Evolutionary conservation across 495 filamentous ascomycete species (phyloP).

Genomic region (Clohesyomyces aquaticus): DNA sequence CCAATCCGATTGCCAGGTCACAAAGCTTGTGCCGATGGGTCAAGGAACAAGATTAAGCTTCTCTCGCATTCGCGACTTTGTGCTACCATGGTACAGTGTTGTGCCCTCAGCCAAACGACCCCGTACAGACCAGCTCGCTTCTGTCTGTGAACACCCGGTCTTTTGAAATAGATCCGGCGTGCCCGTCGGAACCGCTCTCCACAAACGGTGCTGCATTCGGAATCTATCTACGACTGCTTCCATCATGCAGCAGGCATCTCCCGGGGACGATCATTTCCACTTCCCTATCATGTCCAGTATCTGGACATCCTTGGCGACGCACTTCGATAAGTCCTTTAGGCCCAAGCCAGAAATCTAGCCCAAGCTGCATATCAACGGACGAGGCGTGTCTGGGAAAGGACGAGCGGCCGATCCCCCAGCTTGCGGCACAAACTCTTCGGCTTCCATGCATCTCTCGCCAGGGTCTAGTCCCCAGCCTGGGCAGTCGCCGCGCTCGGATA

Average conservation of each 20-base stretch:
- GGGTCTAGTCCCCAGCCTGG: slow-evolving; percentile 1
- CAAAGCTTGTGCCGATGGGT: slow-evolving; percentile 8
- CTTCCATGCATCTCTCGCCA: slow-evolving; percentile 23
- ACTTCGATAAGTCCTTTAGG: slow-evolving; percentile 22
- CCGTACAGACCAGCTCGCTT: background rate
- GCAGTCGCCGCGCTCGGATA: background rate
- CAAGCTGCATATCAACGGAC: slow-evolving; percentile 9
- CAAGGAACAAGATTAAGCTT: slow-evolving; percentile 19
- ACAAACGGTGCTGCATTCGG: slow-evolving; percentile 20
- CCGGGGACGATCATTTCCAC: slow-evolving; percentile 15
- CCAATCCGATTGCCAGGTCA: background rate
- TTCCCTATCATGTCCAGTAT: background rate
- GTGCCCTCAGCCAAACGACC: background rate
- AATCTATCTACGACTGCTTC: slow-evolving; percentile 3
- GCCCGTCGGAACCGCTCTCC: slow-evolving; percentile 11
- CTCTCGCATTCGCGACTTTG: slow-evolving; percentile 7
- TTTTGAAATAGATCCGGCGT: background rate
- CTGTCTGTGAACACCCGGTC: background rate
- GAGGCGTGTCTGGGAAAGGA: background rate
- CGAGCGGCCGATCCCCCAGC: slow-evolving; percentile 14
- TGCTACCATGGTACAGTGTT: background rate
- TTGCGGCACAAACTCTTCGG: slow-evolving; percentile 7
- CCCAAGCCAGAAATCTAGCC: slow-evolving; percentile 28
- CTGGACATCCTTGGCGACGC: slow-evolving; percentile 26
- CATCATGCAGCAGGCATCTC: slow-evolving; percentile 21